phyloP scores from a whole-genome alignment of 768 basidiomycete species.

The Boletus tylopilopsis region DNA sequence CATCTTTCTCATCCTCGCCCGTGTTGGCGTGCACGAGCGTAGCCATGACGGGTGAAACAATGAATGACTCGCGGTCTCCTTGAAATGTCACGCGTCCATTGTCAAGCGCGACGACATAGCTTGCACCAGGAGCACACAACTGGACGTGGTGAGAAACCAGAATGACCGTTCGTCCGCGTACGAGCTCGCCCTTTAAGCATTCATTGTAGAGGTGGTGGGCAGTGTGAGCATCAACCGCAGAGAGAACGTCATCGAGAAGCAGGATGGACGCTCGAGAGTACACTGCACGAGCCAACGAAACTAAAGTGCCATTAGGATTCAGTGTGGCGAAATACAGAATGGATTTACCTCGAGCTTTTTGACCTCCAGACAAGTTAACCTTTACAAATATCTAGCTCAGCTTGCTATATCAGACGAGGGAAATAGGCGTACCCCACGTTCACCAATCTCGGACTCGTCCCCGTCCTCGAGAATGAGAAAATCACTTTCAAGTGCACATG shows the following conservation, averaged over 20 bases:
- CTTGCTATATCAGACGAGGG: not conserved
- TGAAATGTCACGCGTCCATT: conserved; percentile 66
- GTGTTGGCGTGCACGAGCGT: conserved; percentile 60
- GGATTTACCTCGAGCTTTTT: conserved; percentile 60
- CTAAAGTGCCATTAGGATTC: conserved; percentile 30
- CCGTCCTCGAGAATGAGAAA: conserved; percentile 84
- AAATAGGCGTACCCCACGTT: conserved; percentile 58
- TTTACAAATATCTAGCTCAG: conserved; percentile 5
- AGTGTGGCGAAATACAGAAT: not conserved
- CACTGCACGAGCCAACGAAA: conserved; percentile 79
- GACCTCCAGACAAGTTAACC: conserved; percentile 47
- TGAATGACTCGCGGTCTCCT: conserved; percentile 63
- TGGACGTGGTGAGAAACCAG: conserved; percentile 95
- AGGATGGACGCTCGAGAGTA: conserved; percentile 84
- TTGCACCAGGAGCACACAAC: conserved; percentile 75
- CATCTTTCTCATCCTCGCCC: conserved; percentile 44
- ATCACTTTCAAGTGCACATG: conserved; percentile 69
- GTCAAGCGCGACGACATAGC: conserved; percentile 79
- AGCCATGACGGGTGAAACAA: conserved; percentile 60
- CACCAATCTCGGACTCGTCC: conserved; percentile 84
- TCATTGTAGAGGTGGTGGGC: conserved; percentile 78
- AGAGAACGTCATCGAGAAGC: conserved; percentile 79
- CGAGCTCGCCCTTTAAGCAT: conserved; percentile 75
- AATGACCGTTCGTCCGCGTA: conserved; percentile 76
- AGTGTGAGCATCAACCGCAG: conserved; percentile 78